phyloP scores from a whole-genome alignment of 495 filamentous ascomycete species.

The Trichodelitschia bisporula region DNA sequence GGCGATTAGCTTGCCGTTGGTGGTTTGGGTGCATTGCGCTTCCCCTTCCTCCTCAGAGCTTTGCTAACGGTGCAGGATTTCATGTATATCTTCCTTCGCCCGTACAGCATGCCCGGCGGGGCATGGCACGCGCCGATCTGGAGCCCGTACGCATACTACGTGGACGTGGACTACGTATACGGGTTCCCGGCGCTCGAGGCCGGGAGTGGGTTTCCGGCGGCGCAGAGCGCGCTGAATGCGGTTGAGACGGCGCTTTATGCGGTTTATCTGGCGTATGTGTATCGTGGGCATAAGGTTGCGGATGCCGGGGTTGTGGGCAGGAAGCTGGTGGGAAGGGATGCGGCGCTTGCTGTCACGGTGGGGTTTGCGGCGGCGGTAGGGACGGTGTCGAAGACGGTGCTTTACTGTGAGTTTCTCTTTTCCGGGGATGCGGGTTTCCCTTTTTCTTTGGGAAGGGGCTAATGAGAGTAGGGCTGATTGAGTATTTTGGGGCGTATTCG shows the following conservation, averaged over 20 bases:
- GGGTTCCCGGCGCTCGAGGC: slow-evolving; percentile 52
- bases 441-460: not conserved
- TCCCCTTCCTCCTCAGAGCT: too few relatives aligned
- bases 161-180: slow-evolving; percentile 60
- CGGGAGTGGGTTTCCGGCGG: slow-evolving; percentile 53
- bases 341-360: slow-evolving; percentile 36
- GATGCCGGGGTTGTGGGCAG: slow-evolving; percentile 12
- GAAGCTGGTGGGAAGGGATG: slow-evolving; percentile 29
- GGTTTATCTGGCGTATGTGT: slow-evolving; percentile 41
- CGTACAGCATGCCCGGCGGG: slow-evolving; percentile 64
- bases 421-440: not conserved
- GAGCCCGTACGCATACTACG: slow-evolving; percentile 63
- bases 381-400: slow-evolving; percentile 68
- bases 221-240: slow-evolving; percentile 49
- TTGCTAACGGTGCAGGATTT: too few relatives aligned
- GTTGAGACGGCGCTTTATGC: slow-evolving; percentile 48
- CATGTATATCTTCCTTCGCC: slow-evolving; percentile 57
- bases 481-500: slow-evolving; percentile 49
- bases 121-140: slow-evolving; percentile 49
- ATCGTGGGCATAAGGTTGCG: slow-evolving; percentile 16
- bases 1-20: too few relatives aligned
- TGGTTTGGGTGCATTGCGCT: too few relatives aligned
- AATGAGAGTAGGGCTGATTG: slow-evolving; percentile 36
- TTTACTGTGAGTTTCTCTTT: slow-evolving; percentile 49
- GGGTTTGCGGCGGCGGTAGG: slow-evolving; percentile 47